Evolutionary conservation across 495 filamentous ascomycete genomes (phyloP).

Genomic region (Clavariopsis aquatica): DNA sequence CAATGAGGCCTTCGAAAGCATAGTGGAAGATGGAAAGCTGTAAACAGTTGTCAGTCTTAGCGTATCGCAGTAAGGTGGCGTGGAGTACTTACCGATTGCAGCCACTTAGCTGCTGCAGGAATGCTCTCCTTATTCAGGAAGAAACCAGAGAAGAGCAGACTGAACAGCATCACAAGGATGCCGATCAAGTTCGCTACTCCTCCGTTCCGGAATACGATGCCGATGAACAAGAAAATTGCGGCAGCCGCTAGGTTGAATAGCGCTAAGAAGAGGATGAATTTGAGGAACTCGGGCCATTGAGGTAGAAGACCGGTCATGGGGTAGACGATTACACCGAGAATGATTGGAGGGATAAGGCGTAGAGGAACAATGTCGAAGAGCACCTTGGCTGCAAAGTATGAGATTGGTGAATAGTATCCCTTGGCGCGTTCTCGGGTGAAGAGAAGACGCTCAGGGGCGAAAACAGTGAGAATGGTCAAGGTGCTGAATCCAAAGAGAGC

Average conservation of each 20-base stretch:
- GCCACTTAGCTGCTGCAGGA: conserved; percentile 76
- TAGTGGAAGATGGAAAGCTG: conserved; percentile 99
- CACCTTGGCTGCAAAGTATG: conserved; percentile 95
- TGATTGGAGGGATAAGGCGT: conserved; percentile 88
- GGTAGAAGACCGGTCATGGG: conserved; percentile 96
- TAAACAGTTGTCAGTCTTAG: background rate
- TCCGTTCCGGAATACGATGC: conserved; percentile 86
- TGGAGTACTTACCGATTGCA: conserved; percentile 66
- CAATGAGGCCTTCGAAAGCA: conserved; percentile 92
- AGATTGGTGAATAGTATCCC: conserved; percentile 94
- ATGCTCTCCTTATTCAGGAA: conserved; percentile 94
- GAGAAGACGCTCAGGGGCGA: conserved; percentile 85
- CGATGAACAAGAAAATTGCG: conserved; percentile 92
- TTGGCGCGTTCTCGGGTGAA: conserved; percentile 96
- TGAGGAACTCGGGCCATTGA: conserved; percentile 79
- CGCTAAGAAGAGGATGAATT: conserved; percentile 87
- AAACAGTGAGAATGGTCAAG: conserved; percentile 88
- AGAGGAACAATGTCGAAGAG: conserved; percentile 94
- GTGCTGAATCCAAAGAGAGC: conserved; percentile 97
- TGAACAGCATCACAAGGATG: conserved; percentile 96
- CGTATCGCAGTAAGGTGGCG: background rate
- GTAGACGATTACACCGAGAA: conserved; percentile 96
- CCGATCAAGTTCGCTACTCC: conserved; percentile 96
- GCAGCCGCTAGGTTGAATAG: conserved; percentile 96
- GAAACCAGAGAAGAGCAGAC: conserved; percentile 87